Evolutionary conservation across 1,284 basidiomycete genomes (phyloP).

Genomic region (Rhodotorula sp.): DNA sequence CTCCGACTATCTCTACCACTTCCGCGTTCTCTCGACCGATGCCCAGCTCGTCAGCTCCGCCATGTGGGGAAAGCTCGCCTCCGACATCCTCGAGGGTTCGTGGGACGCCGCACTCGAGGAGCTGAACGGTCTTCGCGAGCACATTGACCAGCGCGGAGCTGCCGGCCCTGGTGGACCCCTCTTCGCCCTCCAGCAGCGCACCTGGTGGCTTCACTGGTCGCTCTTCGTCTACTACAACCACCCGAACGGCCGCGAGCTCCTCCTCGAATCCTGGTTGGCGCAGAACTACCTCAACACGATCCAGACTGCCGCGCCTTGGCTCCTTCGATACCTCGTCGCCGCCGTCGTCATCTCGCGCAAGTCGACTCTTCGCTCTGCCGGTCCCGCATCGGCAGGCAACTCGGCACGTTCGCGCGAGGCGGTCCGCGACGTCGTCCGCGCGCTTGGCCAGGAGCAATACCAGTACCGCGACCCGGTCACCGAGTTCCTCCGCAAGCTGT

Average conservation of each 20-base stretch:
- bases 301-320: conserved; percentile 92
- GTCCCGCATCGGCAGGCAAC: conserved; percentile 46
- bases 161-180: conserved; percentile 61
- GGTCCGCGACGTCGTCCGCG: conserved; percentile 81
- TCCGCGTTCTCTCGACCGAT: conserved; percentile 93
- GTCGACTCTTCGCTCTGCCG: conserved; percentile 41
- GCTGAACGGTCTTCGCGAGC: conserved; percentile 86
- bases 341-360: conserved; percentile 90
- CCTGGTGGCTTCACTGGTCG: conserved; percentile 97
- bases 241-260: conserved; percentile 81
- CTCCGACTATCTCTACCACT: conserved; percentile 97
- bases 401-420: conserved; percentile 74
- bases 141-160: conserved; percentile 74
- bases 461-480: conserved; percentile 94
- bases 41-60: conserved; percentile 87
- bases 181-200: conserved; percentile 85
- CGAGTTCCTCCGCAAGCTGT: conserved; percentile 86
- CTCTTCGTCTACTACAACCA: conserved; percentile 99
- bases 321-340: conserved; percentile 89
- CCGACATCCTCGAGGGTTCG: conserved; percentile 88
- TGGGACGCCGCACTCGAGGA: conserved; percentile 94
- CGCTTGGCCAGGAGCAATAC: conserved; percentile 89
- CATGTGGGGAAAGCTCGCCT: conserved; percentile 97
- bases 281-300: conserved; percentile 98
- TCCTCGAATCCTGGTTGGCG: conserved; percentile 93